Evolutionary conservation across 148 eudicot genomes (phyloP), one percentile per base, ranked within the genome.

Genomic region (Arctostaphylos glauca): DNA sequence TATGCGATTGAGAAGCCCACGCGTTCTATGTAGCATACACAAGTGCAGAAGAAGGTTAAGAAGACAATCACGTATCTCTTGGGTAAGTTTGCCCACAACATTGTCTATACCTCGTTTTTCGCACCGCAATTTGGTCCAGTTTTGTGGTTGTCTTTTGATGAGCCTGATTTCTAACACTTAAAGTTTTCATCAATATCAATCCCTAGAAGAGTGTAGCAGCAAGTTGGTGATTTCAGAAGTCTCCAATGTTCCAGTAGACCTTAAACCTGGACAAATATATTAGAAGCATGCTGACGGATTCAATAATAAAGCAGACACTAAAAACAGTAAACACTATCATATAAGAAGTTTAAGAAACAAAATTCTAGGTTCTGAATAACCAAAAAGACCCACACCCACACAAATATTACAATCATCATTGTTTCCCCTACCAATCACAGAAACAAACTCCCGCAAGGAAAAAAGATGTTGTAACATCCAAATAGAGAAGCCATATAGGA

Each of bases 1-100:
- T 95, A 95, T 31, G 98, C 97, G 48, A 95, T 94, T 55, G 98
- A 95, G 88, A 95, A 95, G 59, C 98, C 98, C 80, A 95, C 98
- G 19, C 98, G 93, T 88, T 95, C 98, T 12, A 95, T 84, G 87
- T 95, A 95, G 89, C 98, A 95, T 46, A 95, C 98, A 8, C 86
- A 89, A 31, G 98, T 95, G 87, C 98, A 93, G 75, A 95, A 55
- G 82, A 95, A 95, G 80, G 96, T 95, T 80, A 95, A 79, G 64
- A 95, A 86, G 41, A 95, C 98, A 83, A 95, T 95, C 84, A 90
- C 76, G 48, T 95, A 94, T 19, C 98, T 92, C 84, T 66, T 95
- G 58, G 97, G 98, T 80, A 95, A 84, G 73, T 78, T 91, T 31
- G 54, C 41, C 21, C 18, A 81, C 78, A 53, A 64, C 85, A 83